Conservation (phyloP, 1,139 yeast species). For the Starmera stellimalicola region DNA sequence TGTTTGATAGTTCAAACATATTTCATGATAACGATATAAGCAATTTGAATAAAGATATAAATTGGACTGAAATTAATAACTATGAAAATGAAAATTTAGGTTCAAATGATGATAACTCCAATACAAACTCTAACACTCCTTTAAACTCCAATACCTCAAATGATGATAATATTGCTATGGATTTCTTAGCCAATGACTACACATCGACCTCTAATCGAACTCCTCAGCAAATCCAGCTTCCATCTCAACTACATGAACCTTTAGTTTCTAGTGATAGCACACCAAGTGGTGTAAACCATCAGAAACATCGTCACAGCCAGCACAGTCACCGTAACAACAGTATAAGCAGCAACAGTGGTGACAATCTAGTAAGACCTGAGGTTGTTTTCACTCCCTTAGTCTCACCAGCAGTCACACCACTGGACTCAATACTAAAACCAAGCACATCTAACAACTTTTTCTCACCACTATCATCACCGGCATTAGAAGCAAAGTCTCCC, state of each 20-base stretch:
- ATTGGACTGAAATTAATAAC: constrained; percentile 12
- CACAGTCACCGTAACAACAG: constrained; percentile 1
- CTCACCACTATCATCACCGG: constrained; percentile 57
- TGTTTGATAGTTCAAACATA: too few relatives aligned
- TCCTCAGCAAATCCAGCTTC: neutral
- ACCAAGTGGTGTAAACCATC: neutral
- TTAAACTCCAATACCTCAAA: neutral
- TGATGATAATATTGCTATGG: too few relatives aligned
- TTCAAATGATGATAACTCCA: constrained; percentile 5
- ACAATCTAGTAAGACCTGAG: constrained; percentile 15
- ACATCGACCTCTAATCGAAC: too few relatives aligned
- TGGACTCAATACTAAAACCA: constrained; percentile 29
- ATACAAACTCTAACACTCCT: constrained; percentile 5
- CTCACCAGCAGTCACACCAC: constrained; percentile 66
- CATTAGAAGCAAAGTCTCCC: constrained; percentile 34
- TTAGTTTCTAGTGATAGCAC: neutral
- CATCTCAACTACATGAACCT: neutral
- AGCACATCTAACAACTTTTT: constrained; percentile 21
- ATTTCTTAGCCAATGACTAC: too few relatives aligned
- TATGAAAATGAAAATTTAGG: neutral
- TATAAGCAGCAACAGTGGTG: constrained; percentile 1
- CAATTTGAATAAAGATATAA: neutral
- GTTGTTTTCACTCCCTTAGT: constrained; percentile 59
- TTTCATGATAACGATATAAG: too few relatives aligned
- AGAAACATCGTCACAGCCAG: neutral